Base-by-base conservation (phyloP, 2,329 filamentous ascomycete species). In the Rutstroemia sp. region DNA sequence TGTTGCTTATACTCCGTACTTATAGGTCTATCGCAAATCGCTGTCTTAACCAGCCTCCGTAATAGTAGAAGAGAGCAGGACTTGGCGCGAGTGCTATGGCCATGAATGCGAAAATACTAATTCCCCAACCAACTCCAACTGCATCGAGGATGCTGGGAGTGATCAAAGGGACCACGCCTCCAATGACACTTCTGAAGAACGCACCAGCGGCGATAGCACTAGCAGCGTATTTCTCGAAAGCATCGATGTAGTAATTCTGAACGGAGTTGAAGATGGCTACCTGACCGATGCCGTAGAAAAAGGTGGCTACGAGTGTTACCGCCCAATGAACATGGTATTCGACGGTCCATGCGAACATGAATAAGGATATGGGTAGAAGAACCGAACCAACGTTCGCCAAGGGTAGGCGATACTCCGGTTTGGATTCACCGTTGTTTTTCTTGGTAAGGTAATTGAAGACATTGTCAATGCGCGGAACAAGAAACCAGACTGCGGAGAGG, bases 341-440 rank as follows among this genome's bases (percentile, higher is more conserved):
- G 0, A 77, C 76, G 0, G 78, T 78, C 79, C 80, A 84, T 2
- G 79, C 81, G 58, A 83, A 84, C 65, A 76, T 75, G 65, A 85
- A 84, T 39, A 86, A 69, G 0, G 83, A 81, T 1, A 76, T 67
- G 0, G 82, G 82, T 2, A 85, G 74, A 8, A 81, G 54, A 1
- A 79, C 46, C 1, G 76, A 76, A 4, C 79, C 80, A n/a, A 76
- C 67, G 4, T 77, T 72, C 25, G 82, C 59, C 0, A 77, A 73
- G 0, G 76, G 75, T 0, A 84, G 63, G 10, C 65, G 56, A 44
- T 59, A 67, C 21, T 67, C 65, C 2, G 65, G 65, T 53, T 68
- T 68, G 75, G 69, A 62, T 55, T 73, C 72, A 16, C 70, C 72
- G 38, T 69, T 67, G 58, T 77, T 69, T 46, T 68, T 68, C 4